Evolutionary conservation across 441 rosid genomes (phyloP).

Genomic region (Melastoma candidum): DNA sequence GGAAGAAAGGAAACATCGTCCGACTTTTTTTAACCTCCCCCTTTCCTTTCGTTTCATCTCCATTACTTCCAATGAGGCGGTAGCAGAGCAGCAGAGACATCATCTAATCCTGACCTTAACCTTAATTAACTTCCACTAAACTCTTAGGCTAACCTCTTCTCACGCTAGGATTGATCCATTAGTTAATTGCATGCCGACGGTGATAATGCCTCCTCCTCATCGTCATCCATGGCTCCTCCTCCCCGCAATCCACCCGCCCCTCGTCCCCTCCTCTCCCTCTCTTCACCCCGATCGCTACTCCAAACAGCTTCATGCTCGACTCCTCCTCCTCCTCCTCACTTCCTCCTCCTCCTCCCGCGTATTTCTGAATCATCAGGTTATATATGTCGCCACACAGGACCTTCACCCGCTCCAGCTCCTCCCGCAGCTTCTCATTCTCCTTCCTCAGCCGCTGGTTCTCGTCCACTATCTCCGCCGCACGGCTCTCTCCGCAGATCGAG

Average conservation of each 20-base stretch:
- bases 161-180: no score
- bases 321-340: neutral
- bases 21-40: conserved; percentile 7
- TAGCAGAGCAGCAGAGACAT: no score
- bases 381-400: conserved; percentile 2
- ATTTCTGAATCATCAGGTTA: neutral
- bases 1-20: no score
- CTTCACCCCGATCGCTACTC: no score
- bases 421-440: neutral
- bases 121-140: no score
- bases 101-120: no score
- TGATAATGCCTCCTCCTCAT: no score
- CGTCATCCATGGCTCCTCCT: no score
- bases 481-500: conserved; percentile 18
- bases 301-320: conserved; percentile 18
- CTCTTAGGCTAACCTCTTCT: no score
- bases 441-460: conserved; percentile 11
- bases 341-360: no score
- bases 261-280: conserved; percentile 7
- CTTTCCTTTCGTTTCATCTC: conserved; percentile 21
- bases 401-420: conserved; percentile 8
- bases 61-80: conserved; percentile 24
- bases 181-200: no score
- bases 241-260: conserved; percentile 37
- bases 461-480: conserved; percentile 17